phyloP scores from a whole-genome alignment of 768 basidiomycete species.

The Suillus paluster region DNA sequence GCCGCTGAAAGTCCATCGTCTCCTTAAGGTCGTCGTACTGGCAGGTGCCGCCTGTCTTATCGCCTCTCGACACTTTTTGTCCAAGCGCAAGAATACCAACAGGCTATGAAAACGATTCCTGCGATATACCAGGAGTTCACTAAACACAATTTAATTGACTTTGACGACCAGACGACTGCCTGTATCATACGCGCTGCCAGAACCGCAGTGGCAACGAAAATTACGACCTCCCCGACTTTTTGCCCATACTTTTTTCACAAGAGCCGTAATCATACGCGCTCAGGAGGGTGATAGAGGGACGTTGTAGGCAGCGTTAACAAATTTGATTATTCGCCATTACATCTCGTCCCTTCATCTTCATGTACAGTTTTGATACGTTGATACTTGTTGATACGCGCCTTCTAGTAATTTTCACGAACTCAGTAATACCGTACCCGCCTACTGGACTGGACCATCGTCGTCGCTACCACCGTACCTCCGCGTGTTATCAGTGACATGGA shows the following conservation, averaged over 20 bases:
- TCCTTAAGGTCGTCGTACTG: constrained; percentile 17
- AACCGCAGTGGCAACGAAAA: neutral
- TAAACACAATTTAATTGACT: neutral
- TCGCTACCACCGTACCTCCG: no score
- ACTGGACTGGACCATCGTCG: no score
- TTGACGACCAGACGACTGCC: neutral
- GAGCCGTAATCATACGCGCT: neutral
- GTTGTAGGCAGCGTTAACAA: neutral
- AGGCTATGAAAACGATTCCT: constrained; percentile 11
- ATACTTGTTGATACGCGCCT: neutral
- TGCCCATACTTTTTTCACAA: neutral
- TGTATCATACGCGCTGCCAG: neutral
- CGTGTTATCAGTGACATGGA: no score
- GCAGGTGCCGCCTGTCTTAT: constrained; percentile 14
- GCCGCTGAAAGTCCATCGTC: neutral
- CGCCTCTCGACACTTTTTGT: constrained; percentile 11
- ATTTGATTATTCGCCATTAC: neutral
- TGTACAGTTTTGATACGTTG: neutral
- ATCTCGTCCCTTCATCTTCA: neutral
- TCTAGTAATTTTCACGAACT: neutral
- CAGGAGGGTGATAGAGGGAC: neutral
- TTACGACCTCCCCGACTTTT: neutral
- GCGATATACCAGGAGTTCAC: neutral
- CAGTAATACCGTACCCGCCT: no score
- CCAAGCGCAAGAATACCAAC: constrained; percentile 14